Base-by-base conservation (phyloP, 345 rosid species). In the Citropsis articulata region DNA sequence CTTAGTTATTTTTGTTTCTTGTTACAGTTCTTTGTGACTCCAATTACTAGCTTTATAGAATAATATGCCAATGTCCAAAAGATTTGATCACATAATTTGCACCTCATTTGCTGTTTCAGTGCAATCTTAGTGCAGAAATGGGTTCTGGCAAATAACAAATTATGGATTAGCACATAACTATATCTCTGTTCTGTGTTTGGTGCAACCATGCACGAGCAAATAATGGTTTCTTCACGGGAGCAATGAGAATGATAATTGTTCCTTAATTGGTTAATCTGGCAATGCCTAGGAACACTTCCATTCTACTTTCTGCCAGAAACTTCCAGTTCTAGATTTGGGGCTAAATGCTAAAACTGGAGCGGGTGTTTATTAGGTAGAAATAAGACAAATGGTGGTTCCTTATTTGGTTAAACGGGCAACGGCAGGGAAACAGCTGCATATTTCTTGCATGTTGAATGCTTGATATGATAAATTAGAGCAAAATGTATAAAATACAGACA, bases 1-100 rank as follows among this genome's bases (percentile, higher is more conserved):
- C 73, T 71, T 6, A 21, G 36, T 30, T 75, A 35, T 31, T 25
- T 27, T 50, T 68, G 53, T 68, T 61, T 16, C 67, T 55, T 6
- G 40, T 71, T 66, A 50, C 63, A 42, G 25, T 48, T 31, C 25
- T 74, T 69, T 42, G 55, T 12, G 57, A 31, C 69, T 74, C 69
- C 40, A 62, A 42, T 61, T 1, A 73, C 35, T 73, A 73, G 57
- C 21, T 72, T 35, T 71, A 13, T 36, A 35, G 7, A 13, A 50
- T 72, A 57, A 56, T 53, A 57, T 71, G 63, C 53, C 2, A 5
- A 57, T 42, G 71, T 18, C 63, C 57, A 61, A 62, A 73, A 60
- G 24, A 50, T 71, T 50, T 28, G 19, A 5, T 24, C 77, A 25
- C 4, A 9, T 14, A 24, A 67, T 60, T 60, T 60, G 35, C 68